Percentiles rank a stretch among this genome's conserved stretches.
Conservation (phyloP, 1,284 basidiomycete species). For the Rhodotorula sp. region DNA sequence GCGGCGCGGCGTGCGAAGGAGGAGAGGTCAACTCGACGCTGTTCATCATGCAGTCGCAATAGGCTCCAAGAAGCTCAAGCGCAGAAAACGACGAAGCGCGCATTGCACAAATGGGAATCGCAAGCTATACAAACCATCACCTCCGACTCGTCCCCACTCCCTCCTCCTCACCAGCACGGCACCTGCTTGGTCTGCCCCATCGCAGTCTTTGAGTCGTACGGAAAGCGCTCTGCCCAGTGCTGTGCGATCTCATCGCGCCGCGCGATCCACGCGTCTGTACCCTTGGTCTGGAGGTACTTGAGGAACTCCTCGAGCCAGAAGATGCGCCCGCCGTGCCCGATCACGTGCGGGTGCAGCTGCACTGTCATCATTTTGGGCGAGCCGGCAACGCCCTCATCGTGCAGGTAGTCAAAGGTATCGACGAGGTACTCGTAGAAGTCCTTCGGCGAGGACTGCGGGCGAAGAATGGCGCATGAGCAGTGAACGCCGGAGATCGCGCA, state of each 20-base stretch:
- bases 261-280: slow-evolving; percentile 53
- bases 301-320: slow-evolving; percentile 52
- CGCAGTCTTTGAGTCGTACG: slow-evolving; percentile 38
- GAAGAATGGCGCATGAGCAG: not conserved
- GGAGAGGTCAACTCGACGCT: no score
- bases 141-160: no score
- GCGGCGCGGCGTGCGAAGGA: no score
- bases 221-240: slow-evolving; percentile 51
- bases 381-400: slow-evolving; percentile 48
- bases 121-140: no score
- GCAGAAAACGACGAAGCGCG: no score
- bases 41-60: no score
- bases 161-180: slow-evolving; percentile 4
- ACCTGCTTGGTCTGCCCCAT: slow-evolving; percentile 14
- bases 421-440: slow-evolving; percentile 52
- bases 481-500: no score
- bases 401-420: slow-evolving; percentile 52
- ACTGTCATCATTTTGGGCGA: slow-evolving; percentile 54
- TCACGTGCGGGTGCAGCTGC: slow-evolving; percentile 52
- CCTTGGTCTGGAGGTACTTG: slow-evolving; percentile 49
- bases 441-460: slow-evolving; percentile 41
- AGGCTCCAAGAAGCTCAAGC: no score
- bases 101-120: no score
- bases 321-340: slow-evolving; percentile 53
- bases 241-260: slow-evolving; percentile 53